Base-by-base conservation (phyloP, 2,329 filamentous ascomycete genomes). In the Moelleriella libera region DNA sequence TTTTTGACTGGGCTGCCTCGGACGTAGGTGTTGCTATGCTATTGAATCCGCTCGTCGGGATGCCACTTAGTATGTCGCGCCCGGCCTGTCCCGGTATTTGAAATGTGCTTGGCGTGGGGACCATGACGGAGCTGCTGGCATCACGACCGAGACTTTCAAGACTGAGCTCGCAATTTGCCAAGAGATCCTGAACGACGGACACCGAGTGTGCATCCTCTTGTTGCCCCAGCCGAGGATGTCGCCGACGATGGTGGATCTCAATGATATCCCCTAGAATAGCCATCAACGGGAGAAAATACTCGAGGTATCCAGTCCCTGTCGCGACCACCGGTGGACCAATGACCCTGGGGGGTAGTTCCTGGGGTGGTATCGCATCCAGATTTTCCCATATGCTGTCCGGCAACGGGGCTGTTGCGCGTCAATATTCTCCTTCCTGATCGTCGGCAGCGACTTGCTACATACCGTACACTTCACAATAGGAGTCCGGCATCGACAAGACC, bases 221-320 rank as follows among this genome's bases (percentile, higher is more conserved):
- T 9, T 51, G 52, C 30, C 67, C 65, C 0, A 73, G 58, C 0
- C 66, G 61, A 0, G 70, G 68, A 49, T 74, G 69, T 30, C 63
- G 59, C 11, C 64, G 60, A 9, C 63, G 57, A 47, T 69, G 67
- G 50, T 72, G 70, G 5, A 71, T 55, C 43, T 73, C 66, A 41
- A 73, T 68, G 6, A 74, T 68, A 46, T 74, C 68, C 0, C 71
- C 71, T 0, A 73, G 61, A 6, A 72, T 68, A 1, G 63, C 61
- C 65, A 72, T 72, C 1, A 74, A 58, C 0, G 70, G 71, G 4
- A 74, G 56, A 46, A 74, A 74, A 49, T 67, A 74, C 50, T 72
- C 70, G 43, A 74, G 73, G 39, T 72, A 68, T 1, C 66, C 65
- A 4, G 63, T 62, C 1, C 70, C 70, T 1, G 65, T 63, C 34